Conservation (phyloP, 2,329 filamentous ascomycete species). For the Colletotrichum simmondsii region DNA sequence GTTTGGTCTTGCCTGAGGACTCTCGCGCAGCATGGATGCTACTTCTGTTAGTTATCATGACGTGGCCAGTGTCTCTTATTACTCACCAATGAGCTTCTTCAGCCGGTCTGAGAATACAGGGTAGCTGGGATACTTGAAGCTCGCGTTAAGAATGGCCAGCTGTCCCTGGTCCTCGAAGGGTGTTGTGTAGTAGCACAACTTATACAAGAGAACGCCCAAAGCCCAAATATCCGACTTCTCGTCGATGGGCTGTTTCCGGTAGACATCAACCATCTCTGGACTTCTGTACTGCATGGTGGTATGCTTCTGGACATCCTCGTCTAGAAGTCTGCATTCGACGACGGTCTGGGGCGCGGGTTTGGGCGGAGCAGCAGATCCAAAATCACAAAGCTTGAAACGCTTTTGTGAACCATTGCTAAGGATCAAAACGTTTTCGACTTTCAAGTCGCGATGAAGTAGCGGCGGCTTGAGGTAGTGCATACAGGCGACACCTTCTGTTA, state of each 20-base stretch:
- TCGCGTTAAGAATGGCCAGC: slow-evolving; percentile 96
- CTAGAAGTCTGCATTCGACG: slow-evolving; percentile 89
- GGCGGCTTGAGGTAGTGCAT: slow-evolving; percentile 99
- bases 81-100: slow-evolving; percentile 86
- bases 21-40: slow-evolving; percentile 92
- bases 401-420: slow-evolving; percentile 72
- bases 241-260: slow-evolving; percentile 94
- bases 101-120: slow-evolving; percentile 90
- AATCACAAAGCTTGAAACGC: slow-evolving; percentile 97
- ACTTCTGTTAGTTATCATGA: slow-evolving; percentile 36
- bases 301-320: slow-evolving; percentile 97
- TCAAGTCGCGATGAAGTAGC: slow-evolving; percentile 91
- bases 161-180: slow-evolving; percentile 98
- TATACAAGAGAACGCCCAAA: slow-evolving; percentile 93
- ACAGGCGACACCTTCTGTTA: slow-evolving; percentile 94
- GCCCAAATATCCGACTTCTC: slow-evolving; percentile 99
- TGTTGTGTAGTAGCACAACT: slow-evolving; percentile 98
- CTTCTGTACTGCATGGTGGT: slow-evolving; percentile 98
- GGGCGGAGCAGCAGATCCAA: slow-evolving; percentile 89
- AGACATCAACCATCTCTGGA: slow-evolving; percentile 99
- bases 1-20: slow-evolving; percentile 81
- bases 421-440: slow-evolving; percentile 98
- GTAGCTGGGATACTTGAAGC: slow-evolving; percentile 89
- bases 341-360: slow-evolving; percentile 86
- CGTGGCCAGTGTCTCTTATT: slow-evolving; percentile 7